phyloP scores from a whole-genome alignment of 169 alveolate species.

The Cryptosporidium ubiquitum region DNA sequence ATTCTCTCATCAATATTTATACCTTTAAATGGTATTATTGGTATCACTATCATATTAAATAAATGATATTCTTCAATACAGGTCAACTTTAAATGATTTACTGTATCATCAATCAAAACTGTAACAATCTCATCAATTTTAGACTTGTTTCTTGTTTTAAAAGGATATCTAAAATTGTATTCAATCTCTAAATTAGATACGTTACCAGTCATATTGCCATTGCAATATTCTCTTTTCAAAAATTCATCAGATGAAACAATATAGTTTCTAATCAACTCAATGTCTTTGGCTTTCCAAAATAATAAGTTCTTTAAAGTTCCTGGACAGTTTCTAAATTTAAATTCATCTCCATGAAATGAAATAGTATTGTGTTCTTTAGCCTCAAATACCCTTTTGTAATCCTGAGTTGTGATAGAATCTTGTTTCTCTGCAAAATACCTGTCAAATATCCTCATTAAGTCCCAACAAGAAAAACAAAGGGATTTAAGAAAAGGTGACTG shows the following conservation, averaged over 20 bases:
- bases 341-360: constrained; percentile 39
- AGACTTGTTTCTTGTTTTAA: constrained; percentile 10
- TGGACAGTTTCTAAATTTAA: constrained; percentile 31
- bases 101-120: constrained; percentile 47
- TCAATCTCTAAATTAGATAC: constrained; percentile 7
- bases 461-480: constrained; percentile 62
- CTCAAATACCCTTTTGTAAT: constrained; percentile 47
- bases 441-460: constrained; percentile 48
- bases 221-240: not conserved
- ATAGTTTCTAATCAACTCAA: constrained; percentile 23
- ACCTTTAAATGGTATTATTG: constrained; percentile 40
- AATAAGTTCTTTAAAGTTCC: constrained; percentile 48
- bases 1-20: constrained; percentile 28
- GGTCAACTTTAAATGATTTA: constrained; percentile 15
- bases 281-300: constrained; percentile 42
- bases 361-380: constrained; percentile 52
- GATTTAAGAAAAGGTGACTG: constrained; percentile 16
- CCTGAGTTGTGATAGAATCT: constrained; percentile 11
- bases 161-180: constrained; percentile 19
- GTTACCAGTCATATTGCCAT: not conserved
- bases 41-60: constrained; percentile 26
- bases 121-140: constrained; percentile 64
- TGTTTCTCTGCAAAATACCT: constrained; percentile 56
- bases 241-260: constrained; percentile 29
- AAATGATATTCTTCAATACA: constrained; percentile 50